These are phyloP conservation scores for Wickerhamiella azyma DNA, from an alignment of 805 yeast species.

Conservation along the genomic window DNA sequence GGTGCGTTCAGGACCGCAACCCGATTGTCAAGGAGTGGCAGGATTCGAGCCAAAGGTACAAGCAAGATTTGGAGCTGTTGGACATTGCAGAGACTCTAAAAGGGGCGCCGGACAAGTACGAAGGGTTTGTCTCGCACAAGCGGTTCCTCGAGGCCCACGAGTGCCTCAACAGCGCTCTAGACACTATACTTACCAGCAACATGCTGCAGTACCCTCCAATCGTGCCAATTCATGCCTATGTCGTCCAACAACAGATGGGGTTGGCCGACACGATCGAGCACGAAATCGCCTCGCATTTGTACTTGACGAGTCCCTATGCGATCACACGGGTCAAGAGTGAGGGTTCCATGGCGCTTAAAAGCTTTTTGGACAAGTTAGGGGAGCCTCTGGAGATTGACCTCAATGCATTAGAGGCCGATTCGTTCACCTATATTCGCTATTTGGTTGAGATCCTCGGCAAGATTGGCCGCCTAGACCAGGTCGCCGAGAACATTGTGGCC, in stretches of 20 bases:
- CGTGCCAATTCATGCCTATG: slow-evolving; percentile 22
- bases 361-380: slow-evolving; percentile 11
- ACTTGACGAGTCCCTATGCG: slow-evolving; percentile 35
- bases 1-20: slow-evolving; percentile 39
- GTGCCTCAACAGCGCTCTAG: slow-evolving; percentile 34
- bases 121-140: slow-evolving; percentile 52
- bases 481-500: slow-evolving; percentile 39
- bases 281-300: slow-evolving; percentile 59
- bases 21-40: slow-evolving; percentile 52
- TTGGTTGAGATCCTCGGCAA: slow-evolving; percentile 45
- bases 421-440: slow-evolving; percentile 40
- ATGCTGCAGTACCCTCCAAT: slow-evolving; percentile 23
- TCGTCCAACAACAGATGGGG: slow-evolving; percentile 28
- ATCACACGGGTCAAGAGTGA: slow-evolving; percentile 12
- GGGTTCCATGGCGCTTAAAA: not conserved
- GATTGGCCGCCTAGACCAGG: slow-evolving; percentile 46
- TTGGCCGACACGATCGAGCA: slow-evolving; percentile 64
- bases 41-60: slow-evolving; percentile 44
- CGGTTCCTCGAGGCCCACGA: slow-evolving; percentile 53
- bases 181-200: slow-evolving; percentile 22
- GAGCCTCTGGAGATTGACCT: slow-evolving; percentile 9
- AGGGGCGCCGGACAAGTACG: slow-evolving; percentile 48
- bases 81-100: slow-evolving; percentile 51
- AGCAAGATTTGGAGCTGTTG: slow-evolving; percentile 56
- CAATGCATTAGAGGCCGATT: slow-evolving; percentile 27